Evolutionary conservation across 441 rosid genomes (phyloP).

Genomic region (Erodium texanum): DNA sequence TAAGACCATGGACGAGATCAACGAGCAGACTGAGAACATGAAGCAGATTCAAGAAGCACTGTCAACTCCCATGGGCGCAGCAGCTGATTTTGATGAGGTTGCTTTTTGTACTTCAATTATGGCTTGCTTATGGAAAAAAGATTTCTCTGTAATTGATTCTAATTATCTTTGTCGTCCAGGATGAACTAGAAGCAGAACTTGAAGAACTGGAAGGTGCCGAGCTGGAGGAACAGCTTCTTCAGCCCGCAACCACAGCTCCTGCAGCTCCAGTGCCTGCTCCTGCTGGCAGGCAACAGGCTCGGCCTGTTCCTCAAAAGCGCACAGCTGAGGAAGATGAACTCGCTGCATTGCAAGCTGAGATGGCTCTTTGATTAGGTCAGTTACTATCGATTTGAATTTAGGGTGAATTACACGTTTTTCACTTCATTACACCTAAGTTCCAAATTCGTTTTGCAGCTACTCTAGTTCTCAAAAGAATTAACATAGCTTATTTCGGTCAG

Average conservation of each 20-base stretch:
- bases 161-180: conserved; percentile 31
- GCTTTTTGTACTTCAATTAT: not conserved
- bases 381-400: too few relatives aligned
- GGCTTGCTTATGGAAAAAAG: too few relatives aligned
- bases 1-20: conserved; percentile 42
- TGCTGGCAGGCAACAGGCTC: conserved; percentile 55
- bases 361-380: conserved; percentile 52
- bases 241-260: conserved; percentile 78
- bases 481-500: too few relatives aligned
- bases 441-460: too few relatives aligned
- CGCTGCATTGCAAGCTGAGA: conserved; percentile 88
- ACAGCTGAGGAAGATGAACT: conserved; percentile 95
- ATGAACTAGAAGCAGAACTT: conserved; percentile 91
- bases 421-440: too few relatives aligned
- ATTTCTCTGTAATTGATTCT: too few relatives aligned
- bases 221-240: conserved; percentile 87
- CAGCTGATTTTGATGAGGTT: conserved; percentile 85
- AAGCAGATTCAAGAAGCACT: conserved; percentile 94
- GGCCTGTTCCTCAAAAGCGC: conserved; percentile 55
- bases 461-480: too few relatives aligned
- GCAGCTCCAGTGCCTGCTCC: conserved; percentile 65
- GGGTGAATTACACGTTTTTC: too few relatives aligned
- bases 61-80: conserved; percentile 45
- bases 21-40: conserved; percentile 75
- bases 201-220: conserved; percentile 95